Evolutionary conservation across 1,284 basidiomycete genomes (phyloP).

Genomic region (Tilletia caries): DNA sequence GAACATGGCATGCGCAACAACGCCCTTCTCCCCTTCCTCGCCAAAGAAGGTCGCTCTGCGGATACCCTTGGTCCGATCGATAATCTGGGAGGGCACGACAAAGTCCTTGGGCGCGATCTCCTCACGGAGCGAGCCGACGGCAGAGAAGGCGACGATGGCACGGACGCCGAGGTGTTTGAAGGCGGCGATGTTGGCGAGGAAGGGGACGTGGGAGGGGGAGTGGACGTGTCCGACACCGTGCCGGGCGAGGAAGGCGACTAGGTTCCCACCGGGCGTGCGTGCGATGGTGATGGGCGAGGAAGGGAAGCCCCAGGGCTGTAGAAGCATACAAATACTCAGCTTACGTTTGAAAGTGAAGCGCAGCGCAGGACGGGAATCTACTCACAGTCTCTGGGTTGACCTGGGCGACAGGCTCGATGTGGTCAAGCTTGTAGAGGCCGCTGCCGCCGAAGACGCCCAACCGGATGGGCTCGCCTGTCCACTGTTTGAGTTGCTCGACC

Average conservation of each 20-base stretch:
- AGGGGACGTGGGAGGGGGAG: conserved; percentile 58
- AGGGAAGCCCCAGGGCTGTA: conserved; percentile 86
- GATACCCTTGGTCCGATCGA: conserved; percentile 91
- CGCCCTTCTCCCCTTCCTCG: conserved; percentile 59
- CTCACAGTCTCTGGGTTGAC: conserved; percentile 41
- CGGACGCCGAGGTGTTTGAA: conserved; percentile 86
- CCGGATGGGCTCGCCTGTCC: conserved; percentile 21
- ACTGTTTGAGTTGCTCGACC: conserved; percentile 1
- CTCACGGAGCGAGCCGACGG: conserved; percentile 91
- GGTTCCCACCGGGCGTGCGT: conserved; percentile 69
- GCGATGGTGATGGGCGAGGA: conserved; percentile 87
- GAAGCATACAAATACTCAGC: background rate
- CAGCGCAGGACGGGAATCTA: background rate
- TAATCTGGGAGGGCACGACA: conserved; percentile 84
- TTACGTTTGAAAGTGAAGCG: background rate
- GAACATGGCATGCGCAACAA: conserved; percentile 91
- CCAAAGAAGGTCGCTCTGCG: conserved; percentile 84
- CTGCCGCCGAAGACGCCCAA: conserved; percentile 51
- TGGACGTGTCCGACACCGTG: conserved; percentile 74
- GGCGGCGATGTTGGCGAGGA: conserved; percentile 89
- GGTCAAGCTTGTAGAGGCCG: conserved; percentile 51
- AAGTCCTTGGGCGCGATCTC: conserved; percentile 77
- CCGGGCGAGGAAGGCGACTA: conserved; percentile 85
- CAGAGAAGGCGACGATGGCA: conserved; percentile 87
- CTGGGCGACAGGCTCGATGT: conserved; percentile 42